phyloP scores from a whole-genome alignment of 2,329 filamentous ascomycete genomes.

The Chrysoporthe puriensis region DNA sequence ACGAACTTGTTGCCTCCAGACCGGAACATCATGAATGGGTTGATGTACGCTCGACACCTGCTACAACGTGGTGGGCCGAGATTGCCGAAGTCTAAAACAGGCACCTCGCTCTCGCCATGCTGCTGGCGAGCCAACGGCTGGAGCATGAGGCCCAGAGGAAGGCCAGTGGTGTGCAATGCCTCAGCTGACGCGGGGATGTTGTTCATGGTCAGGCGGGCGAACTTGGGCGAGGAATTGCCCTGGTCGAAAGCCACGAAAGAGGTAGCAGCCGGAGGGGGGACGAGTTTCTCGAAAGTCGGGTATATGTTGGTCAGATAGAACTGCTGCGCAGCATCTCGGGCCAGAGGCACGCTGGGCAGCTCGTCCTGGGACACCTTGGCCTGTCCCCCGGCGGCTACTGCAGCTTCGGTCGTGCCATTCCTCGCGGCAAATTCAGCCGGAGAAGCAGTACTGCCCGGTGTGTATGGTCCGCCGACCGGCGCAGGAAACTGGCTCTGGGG shows the following conservation, averaged over 20 bases:
- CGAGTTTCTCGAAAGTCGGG: constrained; percentile 91
- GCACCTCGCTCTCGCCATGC: constrained; percentile 83
- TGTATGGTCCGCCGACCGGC: constrained; percentile 57
- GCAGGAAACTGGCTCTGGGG: constrained; percentile 58
- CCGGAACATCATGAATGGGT: constrained; percentile 98
- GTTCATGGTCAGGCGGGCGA: constrained; percentile 87
- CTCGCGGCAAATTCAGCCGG: constrained; percentile 52
- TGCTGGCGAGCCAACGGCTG: constrained; percentile 86
- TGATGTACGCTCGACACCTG: constrained; percentile 94
- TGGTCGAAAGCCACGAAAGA: constrained; percentile 96
- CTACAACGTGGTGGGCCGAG: constrained; percentile 86
- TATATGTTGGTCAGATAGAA: constrained; percentile 89
- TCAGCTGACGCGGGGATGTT: constrained; percentile 86
- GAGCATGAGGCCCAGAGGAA: constrained; percentile 85
- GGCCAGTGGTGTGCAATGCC: constrained; percentile 74
- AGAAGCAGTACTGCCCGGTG: constrained; percentile 45
- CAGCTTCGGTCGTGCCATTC: constrained; percentile 45
- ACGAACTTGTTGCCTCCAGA: constrained; percentile 95
- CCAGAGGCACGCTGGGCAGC: constrained; percentile 85
- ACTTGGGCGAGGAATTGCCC: constrained; percentile 95
- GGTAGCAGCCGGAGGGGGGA: constrained; percentile 84
- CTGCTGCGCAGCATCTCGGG: constrained; percentile 79
- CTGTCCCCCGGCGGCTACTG: constrained; percentile 65
- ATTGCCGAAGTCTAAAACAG: constrained; percentile 94
- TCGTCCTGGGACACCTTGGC: constrained; percentile 86